Base-by-base conservation (phyloP, 495 filamentous ascomycete genomes). In the Hypoxylon lienhwacheense region DNA sequence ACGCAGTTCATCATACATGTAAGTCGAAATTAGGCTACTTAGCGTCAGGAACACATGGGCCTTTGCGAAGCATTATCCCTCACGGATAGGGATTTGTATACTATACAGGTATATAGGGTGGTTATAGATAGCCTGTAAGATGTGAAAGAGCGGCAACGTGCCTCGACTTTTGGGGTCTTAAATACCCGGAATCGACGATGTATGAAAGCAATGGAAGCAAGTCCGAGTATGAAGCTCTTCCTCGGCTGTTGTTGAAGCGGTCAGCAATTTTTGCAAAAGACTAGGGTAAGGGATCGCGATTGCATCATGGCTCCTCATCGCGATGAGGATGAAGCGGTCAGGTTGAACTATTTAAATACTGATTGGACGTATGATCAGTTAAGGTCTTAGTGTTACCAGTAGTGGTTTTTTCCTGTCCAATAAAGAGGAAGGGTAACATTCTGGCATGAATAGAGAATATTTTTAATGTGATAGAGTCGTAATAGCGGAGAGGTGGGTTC, bases 91-190 rank as follows among this genome's bases (percentile, higher is more conserved):
- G n/a, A n/a, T n/a, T n/a, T n/a, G n/a, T n/a, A n/a, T n/a, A n/a
- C n/a, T n/a, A n/a, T n/a, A 11, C 10, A 28, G 21, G 29, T 42
- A 22, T 7, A 53, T 17, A 47, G 39, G 37, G 15, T 15, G 10
- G 26, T 20, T 37, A 50, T 55, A 37, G 41, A 50, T 55, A 37
- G 41, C 57, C 57, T 61, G 57, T 61, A 42, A 47, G 31, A 51
- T 41, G 44, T 25, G 34, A 43, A 17, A 37, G 35, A 12, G 28
- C 15, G 42, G 17, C 57, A 61, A 61, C 57, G 57, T 61, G 57
- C n/a, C n/a, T n/a, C n/a, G n/a, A n/a, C n/a, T 34, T 32, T 19
- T 37, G 45, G n/a, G 43, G 39, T 58, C 47, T 19, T 15, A 14
- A 54, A 54, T 49, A 37, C 37, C 48, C 29, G 48, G 48, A 31